These are phyloP conservation scores for Tuber microsphaerosporum DNA, from an alignment of 495 filamentous ascomycete species.

Conservation along the genomic window DNA sequence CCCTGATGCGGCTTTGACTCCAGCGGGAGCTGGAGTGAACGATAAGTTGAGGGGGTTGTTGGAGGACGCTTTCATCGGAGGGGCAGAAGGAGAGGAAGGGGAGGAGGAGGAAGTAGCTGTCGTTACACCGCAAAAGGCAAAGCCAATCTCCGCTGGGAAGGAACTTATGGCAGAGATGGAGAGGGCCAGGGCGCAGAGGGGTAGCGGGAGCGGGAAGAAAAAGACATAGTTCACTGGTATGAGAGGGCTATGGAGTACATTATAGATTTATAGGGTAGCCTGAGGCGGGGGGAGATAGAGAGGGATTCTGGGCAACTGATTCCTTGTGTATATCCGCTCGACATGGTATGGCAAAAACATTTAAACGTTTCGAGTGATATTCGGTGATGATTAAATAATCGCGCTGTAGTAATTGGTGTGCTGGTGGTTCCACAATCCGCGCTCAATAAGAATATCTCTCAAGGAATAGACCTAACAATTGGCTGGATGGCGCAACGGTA, in stretches of 20 bases:
- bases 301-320: background rate
- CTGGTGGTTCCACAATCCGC: too few species aligned
- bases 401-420: too few species aligned
- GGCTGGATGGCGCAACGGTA: slow-evolving; percentile 38
- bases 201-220: background rate
- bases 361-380: background rate
- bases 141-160: background rate
- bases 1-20: background rate
- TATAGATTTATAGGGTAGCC: background rate
- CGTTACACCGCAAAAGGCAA: background rate
- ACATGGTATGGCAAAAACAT: background rate
- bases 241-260: background rate
- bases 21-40: background rate
- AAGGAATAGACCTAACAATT: too few species aligned
- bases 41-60: background rate
- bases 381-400: too few species aligned
- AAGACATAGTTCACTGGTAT: background rate
- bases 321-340: background rate
- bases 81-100: background rate
- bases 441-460: background rate
- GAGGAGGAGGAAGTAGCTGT: background rate
- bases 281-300: background rate
- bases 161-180: background rate
- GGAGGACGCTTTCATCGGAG: background rate
- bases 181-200: background rate